phyloP scores from a whole-genome alignment of 176 grass and related monocot species.

The Oryza glumipatula region DNA sequence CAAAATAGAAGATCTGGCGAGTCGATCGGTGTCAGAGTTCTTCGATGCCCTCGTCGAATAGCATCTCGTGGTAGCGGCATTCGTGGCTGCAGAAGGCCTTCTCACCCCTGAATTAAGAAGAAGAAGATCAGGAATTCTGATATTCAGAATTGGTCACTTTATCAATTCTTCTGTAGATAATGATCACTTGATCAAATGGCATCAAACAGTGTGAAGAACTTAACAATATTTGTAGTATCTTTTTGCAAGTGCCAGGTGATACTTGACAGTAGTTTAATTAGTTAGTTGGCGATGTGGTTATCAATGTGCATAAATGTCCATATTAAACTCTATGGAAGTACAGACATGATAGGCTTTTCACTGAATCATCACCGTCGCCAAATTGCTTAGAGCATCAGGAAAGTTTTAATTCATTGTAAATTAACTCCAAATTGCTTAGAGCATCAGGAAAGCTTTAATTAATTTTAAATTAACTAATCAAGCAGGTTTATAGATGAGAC shows the following conservation, averaged over 20 bases:
- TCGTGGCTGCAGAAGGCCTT: constrained; percentile 71
- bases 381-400: not conserved
- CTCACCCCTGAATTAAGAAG: constrained; percentile 52
- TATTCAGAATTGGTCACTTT: not conserved
- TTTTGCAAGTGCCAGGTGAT: not conserved
- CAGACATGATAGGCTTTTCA: not conserved
- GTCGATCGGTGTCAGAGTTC: not conserved
- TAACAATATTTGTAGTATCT: not conserved
- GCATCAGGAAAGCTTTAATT: not conserved
- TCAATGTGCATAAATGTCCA: not conserved
- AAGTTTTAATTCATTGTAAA: not conserved
- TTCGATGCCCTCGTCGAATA: constrained; percentile 48
- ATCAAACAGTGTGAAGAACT: not conserved
- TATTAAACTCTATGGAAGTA: not conserved
- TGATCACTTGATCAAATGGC: not conserved
- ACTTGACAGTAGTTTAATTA: not conserved
- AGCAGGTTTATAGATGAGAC: not conserved
- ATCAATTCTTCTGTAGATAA: not conserved
- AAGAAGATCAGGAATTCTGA: not conserved
- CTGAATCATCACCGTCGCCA: not conserved
- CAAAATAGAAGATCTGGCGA: not conserved
- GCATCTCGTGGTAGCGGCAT: constrained; percentile 65
- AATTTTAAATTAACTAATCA: not conserved
- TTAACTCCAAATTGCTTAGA: not conserved
- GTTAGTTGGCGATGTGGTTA: not conserved